Conservation (phyloP, 768 basidiomycete genomes). For the Termitomyces sp. region DNA sequence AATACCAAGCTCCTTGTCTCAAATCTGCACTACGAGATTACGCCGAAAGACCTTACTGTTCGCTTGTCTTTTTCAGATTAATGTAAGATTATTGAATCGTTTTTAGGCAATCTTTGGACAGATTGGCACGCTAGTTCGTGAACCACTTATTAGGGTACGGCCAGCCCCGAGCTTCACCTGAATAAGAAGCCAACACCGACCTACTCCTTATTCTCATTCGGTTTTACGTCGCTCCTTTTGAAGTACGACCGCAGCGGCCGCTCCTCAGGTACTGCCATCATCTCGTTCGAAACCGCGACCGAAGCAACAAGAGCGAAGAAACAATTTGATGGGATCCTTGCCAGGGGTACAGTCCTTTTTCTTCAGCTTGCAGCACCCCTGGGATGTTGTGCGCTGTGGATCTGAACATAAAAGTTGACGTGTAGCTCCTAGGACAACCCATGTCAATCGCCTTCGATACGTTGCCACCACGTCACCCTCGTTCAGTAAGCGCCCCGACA, state of each 20-base stretch:
- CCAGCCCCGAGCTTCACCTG: constrained; percentile 60
- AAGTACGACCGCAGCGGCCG: constrained; percentile 97
- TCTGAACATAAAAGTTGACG: not conserved
- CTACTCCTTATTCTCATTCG: constrained; percentile 30
- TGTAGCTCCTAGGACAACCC: constrained; percentile 54
- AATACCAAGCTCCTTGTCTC: constrained; percentile 65
- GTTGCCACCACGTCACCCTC: constrained; percentile 37
- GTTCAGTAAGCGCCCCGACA: constrained; percentile 45
- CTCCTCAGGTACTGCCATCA: constrained; percentile 75
- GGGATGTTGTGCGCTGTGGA: not conserved
- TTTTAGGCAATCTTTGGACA: constrained; percentile 82
- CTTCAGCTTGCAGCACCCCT: not conserved
- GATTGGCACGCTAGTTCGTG: constrained; percentile 87
- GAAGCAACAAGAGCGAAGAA: constrained; percentile 84
- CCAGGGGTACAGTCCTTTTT: constrained; percentile 58
- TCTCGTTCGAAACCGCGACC: constrained; percentile 71
- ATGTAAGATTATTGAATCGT: not conserved
- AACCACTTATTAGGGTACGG: constrained; percentile 95
- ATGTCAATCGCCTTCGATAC: constrained; percentile 67
- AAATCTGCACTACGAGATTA: constrained; percentile 90
- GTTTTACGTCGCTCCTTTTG: constrained; percentile 26
- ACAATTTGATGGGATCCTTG: constrained; percentile 80
- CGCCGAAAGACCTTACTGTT: constrained; percentile 83
- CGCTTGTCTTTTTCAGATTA: constrained; percentile 21
- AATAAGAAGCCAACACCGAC: constrained; percentile 51